These are phyloP conservation scores for Neurospora crassa DNA, from an alignment of 2,329 filamentous ascomycete genomes.

Conservation along the genomic window DNA sequence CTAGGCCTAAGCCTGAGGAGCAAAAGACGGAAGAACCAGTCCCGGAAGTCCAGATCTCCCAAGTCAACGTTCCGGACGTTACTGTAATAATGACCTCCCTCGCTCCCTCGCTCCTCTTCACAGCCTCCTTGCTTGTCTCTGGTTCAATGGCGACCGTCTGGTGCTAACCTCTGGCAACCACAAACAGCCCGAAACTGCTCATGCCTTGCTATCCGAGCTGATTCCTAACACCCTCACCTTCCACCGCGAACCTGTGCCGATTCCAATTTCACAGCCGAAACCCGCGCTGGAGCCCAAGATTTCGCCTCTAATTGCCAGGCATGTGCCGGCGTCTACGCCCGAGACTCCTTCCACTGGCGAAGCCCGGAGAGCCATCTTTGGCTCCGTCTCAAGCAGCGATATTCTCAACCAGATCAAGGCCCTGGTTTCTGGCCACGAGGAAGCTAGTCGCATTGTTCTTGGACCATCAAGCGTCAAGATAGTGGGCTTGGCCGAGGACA, in stretches of 20 bases:
- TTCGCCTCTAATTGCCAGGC: slow-evolving; percentile 16
- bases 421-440: slow-evolving; percentile 22
- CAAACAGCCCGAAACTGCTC: slow-evolving; percentile 26
- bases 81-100: neutral
- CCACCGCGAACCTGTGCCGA: slow-evolving; percentile 24
- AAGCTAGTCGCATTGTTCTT: slow-evolving; percentile 26
- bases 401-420: slow-evolving; percentile 26
- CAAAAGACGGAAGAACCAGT: neutral
- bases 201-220: slow-evolving; percentile 24
- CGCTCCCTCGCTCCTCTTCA: neutral
- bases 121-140: neutral
- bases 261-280: slow-evolving; percentile 14
- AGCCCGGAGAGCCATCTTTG: slow-evolving; percentile 26
- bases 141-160: neutral
- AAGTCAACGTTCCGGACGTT: neutral
- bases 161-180: slow-evolving; percentile 2
- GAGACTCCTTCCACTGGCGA: slow-evolving; percentile 3
- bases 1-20: neutral
- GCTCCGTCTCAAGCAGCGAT: slow-evolving; percentile 31
- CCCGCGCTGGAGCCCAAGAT: slow-evolving; percentile 9
- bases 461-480: slow-evolving; percentile 27
- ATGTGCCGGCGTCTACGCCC: slow-evolving; percentile 4
- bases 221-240: slow-evolving; percentile 30
- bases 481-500: slow-evolving; percentile 21
- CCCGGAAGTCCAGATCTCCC: neutral